These are phyloP conservation scores for Clonostachys chloroleuca DNA, from an alignment of 2,329 filamentous ascomycete species.

Conservation along the genomic window DNA sequence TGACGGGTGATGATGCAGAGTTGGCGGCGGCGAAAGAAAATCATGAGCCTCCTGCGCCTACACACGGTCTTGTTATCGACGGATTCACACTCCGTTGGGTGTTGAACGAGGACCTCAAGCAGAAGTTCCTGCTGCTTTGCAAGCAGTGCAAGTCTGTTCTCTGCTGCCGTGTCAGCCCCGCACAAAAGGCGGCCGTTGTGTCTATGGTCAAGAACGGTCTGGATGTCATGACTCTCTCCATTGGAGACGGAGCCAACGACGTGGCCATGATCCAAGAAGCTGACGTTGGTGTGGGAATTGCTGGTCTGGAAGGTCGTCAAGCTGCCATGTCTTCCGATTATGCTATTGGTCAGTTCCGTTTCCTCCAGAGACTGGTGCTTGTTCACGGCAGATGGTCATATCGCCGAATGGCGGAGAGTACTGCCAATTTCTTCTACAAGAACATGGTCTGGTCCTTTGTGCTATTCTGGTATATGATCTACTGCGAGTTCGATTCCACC, in stretches of 20 bases:
- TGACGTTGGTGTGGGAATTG: constrained; percentile 94
- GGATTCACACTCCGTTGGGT: constrained; percentile 90
- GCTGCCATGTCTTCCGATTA: constrained; percentile 97
- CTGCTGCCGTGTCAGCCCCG: constrained; percentile 94
- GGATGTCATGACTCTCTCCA: constrained; percentile 92
- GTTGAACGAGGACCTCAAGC: constrained; percentile 74
- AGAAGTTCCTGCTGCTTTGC: constrained; percentile 91
- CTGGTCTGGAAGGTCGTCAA: constrained; percentile 86
- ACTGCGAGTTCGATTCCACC: constrained; percentile 91
- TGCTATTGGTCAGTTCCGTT: constrained; percentile 90
- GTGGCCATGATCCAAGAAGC: constrained; percentile 98
- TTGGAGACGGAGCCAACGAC: constrained; percentile 93
- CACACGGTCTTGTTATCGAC: constrained; percentile 91
- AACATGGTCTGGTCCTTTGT: constrained; percentile 97
- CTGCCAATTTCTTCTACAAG: constrained; percentile 99
- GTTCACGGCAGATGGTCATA: constrained; percentile 98
- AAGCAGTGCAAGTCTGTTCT: constrained; percentile 96
- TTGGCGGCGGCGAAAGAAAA: constrained; percentile 73
- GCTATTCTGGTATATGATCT: constrained; percentile 97
- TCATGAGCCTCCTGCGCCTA: constrained; percentile 81
- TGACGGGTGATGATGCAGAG: constrained; percentile 84
- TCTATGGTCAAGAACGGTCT: constrained; percentile 91
- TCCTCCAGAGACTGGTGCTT: constrained; percentile 76
- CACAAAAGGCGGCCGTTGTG: constrained; percentile 96
- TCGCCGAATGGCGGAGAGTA: constrained; percentile 83